Conservation (phyloP, 768 basidiomycete genomes). For the Porphyrellus cyaneotinctus region DNA sequence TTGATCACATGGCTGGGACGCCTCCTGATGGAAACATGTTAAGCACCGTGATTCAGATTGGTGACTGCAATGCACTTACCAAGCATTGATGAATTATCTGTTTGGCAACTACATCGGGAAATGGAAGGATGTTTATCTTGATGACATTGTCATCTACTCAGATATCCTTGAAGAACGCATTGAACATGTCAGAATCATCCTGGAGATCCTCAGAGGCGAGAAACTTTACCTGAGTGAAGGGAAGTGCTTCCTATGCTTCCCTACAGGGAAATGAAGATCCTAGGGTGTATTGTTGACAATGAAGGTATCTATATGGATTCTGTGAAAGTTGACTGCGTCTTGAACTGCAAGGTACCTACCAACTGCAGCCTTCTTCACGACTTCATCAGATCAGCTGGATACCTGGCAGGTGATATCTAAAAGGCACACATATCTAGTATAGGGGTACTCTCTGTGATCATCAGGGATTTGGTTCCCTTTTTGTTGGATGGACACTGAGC, state of each 20-base stretch:
- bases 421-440: not conserved
- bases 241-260: not conserved
- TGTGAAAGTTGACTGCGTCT: slow-evolving; percentile 37
- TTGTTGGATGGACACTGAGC: not conserved
- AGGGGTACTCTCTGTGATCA: too few species aligned
- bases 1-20: not conserved
- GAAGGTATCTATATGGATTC: slow-evolving; percentile 42
- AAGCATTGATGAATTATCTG: not conserved
- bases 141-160: too few species aligned
- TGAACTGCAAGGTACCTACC: slow-evolving; percentile 7
- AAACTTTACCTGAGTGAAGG: not conserved
- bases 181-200: not conserved
- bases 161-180: too few species aligned
- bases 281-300: slow-evolving; percentile 13
- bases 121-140: too few species aligned
- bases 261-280: not conserved
- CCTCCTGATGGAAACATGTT: not conserved
- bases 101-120: not conserved
- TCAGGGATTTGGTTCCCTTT: not conserved
- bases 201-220: not conserved
- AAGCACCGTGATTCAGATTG: not conserved
- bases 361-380: not conserved
- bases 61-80: not conserved
- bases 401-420: slow-evolving; percentile 3
- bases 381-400: not conserved